Evolutionary conservation across 2,329 filamentous ascomycete species (phyloP).

Genomic region (Penicillium occitanis): DNA sequence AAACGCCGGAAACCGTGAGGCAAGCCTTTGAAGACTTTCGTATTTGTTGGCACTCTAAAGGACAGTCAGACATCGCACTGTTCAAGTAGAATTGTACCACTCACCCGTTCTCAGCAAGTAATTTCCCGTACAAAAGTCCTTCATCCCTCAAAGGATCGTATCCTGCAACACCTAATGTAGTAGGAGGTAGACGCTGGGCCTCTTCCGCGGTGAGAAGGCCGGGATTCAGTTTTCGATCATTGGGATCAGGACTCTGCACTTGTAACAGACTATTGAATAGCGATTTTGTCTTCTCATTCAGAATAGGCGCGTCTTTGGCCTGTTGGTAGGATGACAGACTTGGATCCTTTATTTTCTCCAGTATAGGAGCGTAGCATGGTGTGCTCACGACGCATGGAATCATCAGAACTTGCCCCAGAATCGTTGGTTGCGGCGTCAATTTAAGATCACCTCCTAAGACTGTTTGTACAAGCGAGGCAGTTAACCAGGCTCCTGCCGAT

Average conservation of each 20-base stretch:
- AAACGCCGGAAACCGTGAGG: constrained; percentile 8
- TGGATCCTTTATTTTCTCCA: not conserved
- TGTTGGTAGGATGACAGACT: not conserved
- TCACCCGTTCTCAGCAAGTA: constrained; percentile 2
- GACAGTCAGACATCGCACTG: not conserved
- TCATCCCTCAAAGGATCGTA: not conserved
- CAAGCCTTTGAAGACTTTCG: constrained; percentile 6
- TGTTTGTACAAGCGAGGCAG: constrained; percentile 1
- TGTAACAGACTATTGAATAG: constrained; percentile 1
- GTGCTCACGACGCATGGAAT: constrained; percentile 1
- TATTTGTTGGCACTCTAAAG: not conserved
- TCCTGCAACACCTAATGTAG: not conserved
- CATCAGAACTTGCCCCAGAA: constrained; percentile 4
- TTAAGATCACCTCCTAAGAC: not conserved
- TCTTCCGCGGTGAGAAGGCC: not conserved
- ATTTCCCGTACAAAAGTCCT: not conserved
- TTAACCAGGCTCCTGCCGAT: not conserved
- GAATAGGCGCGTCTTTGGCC: not conserved
- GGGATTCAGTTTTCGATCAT: not conserved
- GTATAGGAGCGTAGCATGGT: not conserved
- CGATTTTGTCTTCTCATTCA: not conserved
- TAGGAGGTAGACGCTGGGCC: not conserved
- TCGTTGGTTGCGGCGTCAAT: not conserved
- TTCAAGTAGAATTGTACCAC: not conserved
- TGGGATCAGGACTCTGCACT: not conserved